phyloP scores from a whole-genome alignment of 2,329 filamentous ascomycete species.

The Drechslerella dactyloides region DNA sequence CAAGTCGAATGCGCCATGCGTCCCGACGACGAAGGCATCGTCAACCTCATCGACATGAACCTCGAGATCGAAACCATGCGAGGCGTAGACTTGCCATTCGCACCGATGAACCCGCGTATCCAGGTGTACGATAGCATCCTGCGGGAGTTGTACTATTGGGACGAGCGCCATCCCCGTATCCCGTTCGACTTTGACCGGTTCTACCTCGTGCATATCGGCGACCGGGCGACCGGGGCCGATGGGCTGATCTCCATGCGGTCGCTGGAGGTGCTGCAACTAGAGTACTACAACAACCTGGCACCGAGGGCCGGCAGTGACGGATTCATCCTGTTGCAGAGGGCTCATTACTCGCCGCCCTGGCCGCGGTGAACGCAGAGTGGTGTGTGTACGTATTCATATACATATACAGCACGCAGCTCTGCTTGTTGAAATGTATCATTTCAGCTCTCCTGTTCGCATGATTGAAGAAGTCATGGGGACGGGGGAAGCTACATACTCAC shows the following conservation, averaged over 20 bases:
- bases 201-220: constrained; percentile 23
- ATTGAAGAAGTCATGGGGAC: background rate
- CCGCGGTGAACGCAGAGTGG: constrained; percentile 10
- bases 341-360: constrained; percentile 11
- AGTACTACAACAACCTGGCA: constrained; percentile 31
- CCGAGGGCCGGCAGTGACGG: constrained; percentile 29
- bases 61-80: constrained; percentile 29
- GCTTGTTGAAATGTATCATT: background rate
- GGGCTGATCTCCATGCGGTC: constrained; percentile 30
- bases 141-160: constrained; percentile 34
- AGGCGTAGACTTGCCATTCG: constrained; percentile 8
- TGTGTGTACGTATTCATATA: too few relatives aligned
- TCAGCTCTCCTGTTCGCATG: background rate
- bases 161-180: constrained; percentile 22
- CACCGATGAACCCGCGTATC: constrained; percentile 28
- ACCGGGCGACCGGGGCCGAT: constrained; percentile 28
- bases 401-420: too few relatives aligned
- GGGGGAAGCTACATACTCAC: background rate
- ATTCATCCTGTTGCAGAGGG: constrained; percentile 21
- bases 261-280: constrained; percentile 23
- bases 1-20: constrained; percentile 19
- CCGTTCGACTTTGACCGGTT: constrained; percentile 28
- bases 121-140: constrained; percentile 13
- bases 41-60: constrained; percentile 25
- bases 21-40: constrained; percentile 24